A percentile compares a stretch with the other conserved stretches of the same genome.
phyloP scores from a whole-genome alignment of 441 rosid genomes.

The Euphorbia schlechtendalii region DNA sequence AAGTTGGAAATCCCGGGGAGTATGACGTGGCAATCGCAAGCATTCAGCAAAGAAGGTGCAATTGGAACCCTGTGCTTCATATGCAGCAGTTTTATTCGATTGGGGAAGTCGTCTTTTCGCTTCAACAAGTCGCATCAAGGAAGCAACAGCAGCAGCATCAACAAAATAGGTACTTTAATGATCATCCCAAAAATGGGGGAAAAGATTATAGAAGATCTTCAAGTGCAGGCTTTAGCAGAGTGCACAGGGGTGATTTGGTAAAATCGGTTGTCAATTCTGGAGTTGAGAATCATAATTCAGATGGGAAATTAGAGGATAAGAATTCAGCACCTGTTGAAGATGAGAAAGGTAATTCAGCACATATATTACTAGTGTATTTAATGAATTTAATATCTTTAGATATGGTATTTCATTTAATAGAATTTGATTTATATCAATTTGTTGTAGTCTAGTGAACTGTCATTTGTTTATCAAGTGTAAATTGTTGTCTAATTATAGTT shows the following conservation, averaged over 20 bases:
- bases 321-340: constrained; percentile 27
- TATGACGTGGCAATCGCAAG: constrained; percentile 44
- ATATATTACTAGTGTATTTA: neutral
- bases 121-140: constrained; percentile 59
- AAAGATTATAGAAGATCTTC: constrained; percentile 47
- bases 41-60: constrained; percentile 68
- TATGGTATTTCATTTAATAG: neutral
- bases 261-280: too few species aligned
- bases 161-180: constrained; percentile 28
- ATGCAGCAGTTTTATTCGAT: constrained; percentile 80
- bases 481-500: constrained; percentile 7
- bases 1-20: constrained; percentile 61
- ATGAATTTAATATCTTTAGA: neutral
- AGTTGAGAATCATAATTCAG: constrained; percentile 29
- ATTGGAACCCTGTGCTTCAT: constrained; percentile 69
- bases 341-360: constrained; percentile 36
- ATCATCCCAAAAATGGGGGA: constrained; percentile 47
- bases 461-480: constrained; percentile 1
- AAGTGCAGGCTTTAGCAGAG: constrained; percentile 41
- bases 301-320: constrained; percentile 34
- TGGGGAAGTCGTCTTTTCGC: constrained; percentile 43
- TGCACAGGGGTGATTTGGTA: too few species aligned
- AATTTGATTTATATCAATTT: neutral
- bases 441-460: neutral
- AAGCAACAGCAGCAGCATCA: constrained; percentile 37